A percentile compares a stretch with the other conserved stretches of the same genome.
Conservation (phyloP, 805 yeast genomes). For the Ogataea minuta region DNA sequence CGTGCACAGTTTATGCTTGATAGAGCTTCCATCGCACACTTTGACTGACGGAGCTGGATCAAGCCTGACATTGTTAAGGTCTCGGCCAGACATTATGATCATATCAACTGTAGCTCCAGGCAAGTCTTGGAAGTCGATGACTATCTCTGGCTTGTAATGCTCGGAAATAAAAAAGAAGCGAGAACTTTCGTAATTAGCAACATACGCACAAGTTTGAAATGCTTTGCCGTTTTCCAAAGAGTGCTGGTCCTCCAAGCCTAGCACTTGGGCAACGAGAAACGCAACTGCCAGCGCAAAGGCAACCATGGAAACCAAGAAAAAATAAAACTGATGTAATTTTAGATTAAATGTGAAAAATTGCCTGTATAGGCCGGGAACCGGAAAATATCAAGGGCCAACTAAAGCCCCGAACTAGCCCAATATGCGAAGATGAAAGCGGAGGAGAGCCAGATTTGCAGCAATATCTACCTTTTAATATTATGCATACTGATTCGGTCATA, state of each 20-base stretch:
- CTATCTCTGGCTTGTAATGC: conserved; percentile 21
- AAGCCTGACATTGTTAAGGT: conserved; percentile 25
- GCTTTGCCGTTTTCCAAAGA: conserved; percentile 20
- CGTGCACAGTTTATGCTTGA: conserved; percentile 22
- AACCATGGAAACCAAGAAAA: neutral
- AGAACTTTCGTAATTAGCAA: conserved; percentile 27
- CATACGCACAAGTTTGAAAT: conserved; percentile 33
- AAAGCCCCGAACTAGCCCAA: too few species aligned
- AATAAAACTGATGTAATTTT: neutral
- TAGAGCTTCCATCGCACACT: conserved; percentile 33
- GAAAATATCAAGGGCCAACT: too few species aligned
- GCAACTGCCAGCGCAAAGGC: neutral
- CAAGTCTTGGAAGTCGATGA: conserved; percentile 17
- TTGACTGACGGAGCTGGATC: conserved; percentile 26
- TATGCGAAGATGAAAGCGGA: too few species aligned
- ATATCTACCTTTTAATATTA: too few species aligned
- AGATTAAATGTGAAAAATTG: conserved; percentile 2
- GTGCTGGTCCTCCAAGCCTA: conserved; percentile 27
- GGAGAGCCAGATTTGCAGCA: too few species aligned
- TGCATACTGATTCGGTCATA: too few species aligned
- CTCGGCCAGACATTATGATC: conserved; percentile 25
- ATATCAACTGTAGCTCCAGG: conserved; percentile 19
- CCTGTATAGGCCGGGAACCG: too few species aligned
- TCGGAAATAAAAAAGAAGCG: conserved; percentile 17
- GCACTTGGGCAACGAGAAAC: neutral